These are phyloP conservation scores for Barbarea vulgaris DNA, from an alignment of 345 rosid genomes.

Conservation along the genomic window DNA sequence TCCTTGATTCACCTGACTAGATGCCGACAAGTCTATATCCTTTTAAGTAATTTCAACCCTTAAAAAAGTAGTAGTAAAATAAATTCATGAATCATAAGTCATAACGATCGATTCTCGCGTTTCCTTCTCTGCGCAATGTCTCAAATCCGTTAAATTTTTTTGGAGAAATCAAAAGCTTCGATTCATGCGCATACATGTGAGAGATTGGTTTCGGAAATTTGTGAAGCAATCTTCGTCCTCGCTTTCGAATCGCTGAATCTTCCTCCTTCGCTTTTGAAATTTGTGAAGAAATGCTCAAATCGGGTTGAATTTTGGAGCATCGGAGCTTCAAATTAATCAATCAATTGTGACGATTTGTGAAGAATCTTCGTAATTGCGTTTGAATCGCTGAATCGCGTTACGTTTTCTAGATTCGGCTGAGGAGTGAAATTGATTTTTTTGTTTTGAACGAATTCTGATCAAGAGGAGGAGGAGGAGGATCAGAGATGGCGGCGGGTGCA, in stretches of 20 bases:
- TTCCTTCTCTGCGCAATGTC: conserved; percentile 19
- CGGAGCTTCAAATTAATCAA: conserved; percentile 14
- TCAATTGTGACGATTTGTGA: not conserved
- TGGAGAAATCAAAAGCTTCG: conserved; percentile 8
- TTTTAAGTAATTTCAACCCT: not conserved
- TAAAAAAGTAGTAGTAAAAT: not conserved
- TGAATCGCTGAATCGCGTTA: not conserved
- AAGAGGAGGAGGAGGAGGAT: conserved; percentile 18
- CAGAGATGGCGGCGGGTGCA: conserved; percentile 77
- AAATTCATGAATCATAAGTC: conserved; percentile 1
- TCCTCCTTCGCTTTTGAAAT: not conserved
- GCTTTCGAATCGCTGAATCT: not conserved
- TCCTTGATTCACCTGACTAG: not conserved
- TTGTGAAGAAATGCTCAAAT: conserved; percentile 6
- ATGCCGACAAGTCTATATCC: not conserved
- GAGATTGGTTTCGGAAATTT: not conserved
- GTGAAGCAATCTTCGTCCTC: not conserved
- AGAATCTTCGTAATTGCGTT: conserved; percentile 14
- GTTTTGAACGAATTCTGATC: not conserved
- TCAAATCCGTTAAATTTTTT: conserved; percentile 1
- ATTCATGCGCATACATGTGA: too few relatives aligned
- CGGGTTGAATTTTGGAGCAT: not conserved
- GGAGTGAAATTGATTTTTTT: conserved; percentile 21
- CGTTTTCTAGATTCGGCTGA: conserved; percentile 26
- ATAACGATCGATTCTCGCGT: conserved; percentile 32